Base-by-base conservation (phyloP, 208 protist genomes). In the Leptomonas seymouri region DNA sequence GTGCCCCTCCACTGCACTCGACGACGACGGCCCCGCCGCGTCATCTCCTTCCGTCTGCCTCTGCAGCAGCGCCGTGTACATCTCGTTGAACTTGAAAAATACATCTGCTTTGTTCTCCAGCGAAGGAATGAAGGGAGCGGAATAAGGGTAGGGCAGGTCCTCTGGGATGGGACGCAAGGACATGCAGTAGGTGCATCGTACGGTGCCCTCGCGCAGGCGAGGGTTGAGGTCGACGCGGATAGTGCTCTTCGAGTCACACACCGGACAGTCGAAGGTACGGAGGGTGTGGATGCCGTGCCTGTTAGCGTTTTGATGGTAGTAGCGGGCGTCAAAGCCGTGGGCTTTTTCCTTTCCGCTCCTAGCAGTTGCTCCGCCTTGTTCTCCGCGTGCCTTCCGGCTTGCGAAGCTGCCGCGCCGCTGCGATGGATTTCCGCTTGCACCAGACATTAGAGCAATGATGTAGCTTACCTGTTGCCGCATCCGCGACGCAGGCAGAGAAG, bases 41-140 rank as follows among this genome's bases (percentile, higher is more conserved):
- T 20, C 28, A 20, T 44, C 54, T 20, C 21, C 30, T 12, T 12
- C 66, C 48, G 55, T 60, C 56, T 71, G 58, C 42, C 58, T 41
- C 55, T 53, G 66, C 50, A 80, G 63, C 42, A 94, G 67, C 34
- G 60, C 59, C 16, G 66, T 66, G 56, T 94, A 94, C 54, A 66
- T 62, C 46, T 93, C 83, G 55, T 77, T 84, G 53, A 96, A 96
- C 42, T 79, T 67, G 46, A 96, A 94, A 55, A 96, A 96, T 1
- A 82, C 85, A 62, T 96, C 91, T 11, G 89, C 91, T 30, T 84
- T 85, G 71, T 93, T 94, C 75, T 94, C 80, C n/a, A 95, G 75
- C 23, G 74, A 77, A 18, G 83, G 89, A 3, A 88, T 71, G 74
- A 87, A 94, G 9, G 45, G 16, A 14, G 83, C 84, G 46, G 64